Evolutionary conservation across 805 yeast species (phyloP), one percentile per base, ranked within the genome.

Genomic region (Maudiozyma pseudohumilis): DNA sequence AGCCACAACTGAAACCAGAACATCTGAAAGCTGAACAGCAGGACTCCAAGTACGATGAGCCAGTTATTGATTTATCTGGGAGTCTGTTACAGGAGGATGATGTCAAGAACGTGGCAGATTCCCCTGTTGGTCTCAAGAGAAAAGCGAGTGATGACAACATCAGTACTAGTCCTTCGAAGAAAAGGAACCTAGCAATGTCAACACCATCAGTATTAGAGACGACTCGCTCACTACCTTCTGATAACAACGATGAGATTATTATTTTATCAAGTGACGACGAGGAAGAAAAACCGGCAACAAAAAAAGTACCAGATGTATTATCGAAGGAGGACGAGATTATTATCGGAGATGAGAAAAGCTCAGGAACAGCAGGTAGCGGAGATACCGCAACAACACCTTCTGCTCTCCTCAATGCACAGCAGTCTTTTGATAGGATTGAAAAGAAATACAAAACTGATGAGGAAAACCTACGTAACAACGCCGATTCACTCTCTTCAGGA

Each of bases 401-500:
- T 6, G 29, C 24, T 10, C 17, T 40, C 2, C 5, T 18, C 4
- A 13, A 11, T 13, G 37, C 34, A 6, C 32, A 42, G 25, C 22
- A 35, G 6, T 32, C 36, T 5, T 41, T 24, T 28, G 25, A 47
- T 19, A 15, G 30, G 15, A 30, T 35, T 8, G 40, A 33, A 11
- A 32, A 29, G 22, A 22, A 31, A 13, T 34, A 23, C 23, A 21
- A 6, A 12, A 21, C 13, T 4, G 39, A 42, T 25, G 54, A 50
- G 31, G 16, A 29, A 11, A 38, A 34, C 17, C 22, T 52, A 12
- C 38, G 38, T 29, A 37, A 38, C 20, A 34, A 44, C 12, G 25
- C 45, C 20, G 37, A 45, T 18, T 36, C 48, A 4, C 36, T 47
- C 20, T 42, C 47, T 29, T 44, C 50, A 5, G 44, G 43, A 16